Evolutionary conservation across 2,329 filamentous ascomycete genomes (phyloP), one percentile per base, ranked within the genome.

Genomic region (Tolypocladium paradoxum): DNA sequence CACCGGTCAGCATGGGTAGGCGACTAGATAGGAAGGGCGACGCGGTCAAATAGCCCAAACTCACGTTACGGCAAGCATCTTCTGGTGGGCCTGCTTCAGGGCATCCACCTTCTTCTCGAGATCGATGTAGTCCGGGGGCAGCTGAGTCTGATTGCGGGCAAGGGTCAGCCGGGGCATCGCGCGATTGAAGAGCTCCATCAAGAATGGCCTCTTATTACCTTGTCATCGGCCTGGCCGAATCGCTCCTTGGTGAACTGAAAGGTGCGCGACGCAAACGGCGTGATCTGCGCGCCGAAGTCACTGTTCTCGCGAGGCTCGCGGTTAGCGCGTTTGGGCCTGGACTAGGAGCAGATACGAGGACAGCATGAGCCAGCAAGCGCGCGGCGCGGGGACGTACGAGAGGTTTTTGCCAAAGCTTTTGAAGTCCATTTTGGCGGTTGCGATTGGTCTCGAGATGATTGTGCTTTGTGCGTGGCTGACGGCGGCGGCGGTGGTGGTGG

Each of bases 161-260:
- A 52, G 53, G 49, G 53, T 62, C 48, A 61, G 57, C 54, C 33
- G 35, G 29, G 43, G 16, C 27, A 48, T 33, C 35, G 34, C 9
- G 43, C 16, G 31, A 47, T 24, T 27, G 27, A 31, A n/a, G 43
- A 5, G 24, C n/a, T 31, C 27, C 43, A 11, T 20, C 18, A 20
- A 9, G 27, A 27, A 31, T 22, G 16, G 27, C 43, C 31, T 52
- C 37, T 38, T 57, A 53, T 53, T 59, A 90, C 88, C 85, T 93
- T 96, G 72, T 97, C 93, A 60, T 96, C 91, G 57, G 84, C 89
- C 73, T 95, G 89, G 50, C 93, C 93, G 57, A 97, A 82, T 75
- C 96, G 91, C 75, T 99, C 93, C 78, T 95, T 96, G 70, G 96
- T 89, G 77, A 92, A 95, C 76, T 99, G 93, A 72, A 95, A 90